Evolutionary conservation across 306 rosid genomes (phyloP), one percentile per base, ranked within the genome.

Genomic region (Ormosia semicastrata): DNA sequence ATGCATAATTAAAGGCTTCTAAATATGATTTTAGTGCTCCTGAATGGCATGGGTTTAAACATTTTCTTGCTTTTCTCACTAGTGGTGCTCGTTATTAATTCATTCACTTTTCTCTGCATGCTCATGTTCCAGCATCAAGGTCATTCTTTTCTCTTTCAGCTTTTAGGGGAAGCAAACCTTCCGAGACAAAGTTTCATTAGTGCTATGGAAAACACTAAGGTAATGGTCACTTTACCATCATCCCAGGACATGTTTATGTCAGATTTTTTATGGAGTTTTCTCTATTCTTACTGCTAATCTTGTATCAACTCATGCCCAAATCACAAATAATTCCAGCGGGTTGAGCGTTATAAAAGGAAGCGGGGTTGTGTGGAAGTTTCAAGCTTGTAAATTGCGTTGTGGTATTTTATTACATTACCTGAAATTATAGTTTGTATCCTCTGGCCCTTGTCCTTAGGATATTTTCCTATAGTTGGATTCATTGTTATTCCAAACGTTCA

Each of bases 141-240:
- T 93, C 99, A 82, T 95, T 95, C 96, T 95, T 95, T 88, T 95
- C 99, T 71, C 98, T 95, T 87, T 93, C 99, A 41, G 99, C 99
- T 5, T 95, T 95, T 84, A 89, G 99, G 88, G 99, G 97, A 52
- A 87, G 79, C 79, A 91, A 89, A 77, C 94, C 88, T 67, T 46
- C 85, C 15, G 90, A 89, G 70, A 69, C 90, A 3, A 79, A 83
- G 86, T 84, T 81, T 77, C 88, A 70, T 60, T 88, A 69, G 67
- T 81, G 79, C 82, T 39, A 64, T 71, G 82, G 78, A 47, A 46
- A 54, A 69, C 63, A 33, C 2, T 60, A 71, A 24, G 24, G 24
- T 24, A 24, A 24, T 24, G 24, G 24, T 59, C 3, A 75, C 47
- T 58, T 34, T 66, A 41, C 75, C 43, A 78, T 68, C 81, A 73